phyloP scores from a whole-genome alignment of 2,329 filamentous ascomycete genomes.

The Botrytis tulipae region DNA sequence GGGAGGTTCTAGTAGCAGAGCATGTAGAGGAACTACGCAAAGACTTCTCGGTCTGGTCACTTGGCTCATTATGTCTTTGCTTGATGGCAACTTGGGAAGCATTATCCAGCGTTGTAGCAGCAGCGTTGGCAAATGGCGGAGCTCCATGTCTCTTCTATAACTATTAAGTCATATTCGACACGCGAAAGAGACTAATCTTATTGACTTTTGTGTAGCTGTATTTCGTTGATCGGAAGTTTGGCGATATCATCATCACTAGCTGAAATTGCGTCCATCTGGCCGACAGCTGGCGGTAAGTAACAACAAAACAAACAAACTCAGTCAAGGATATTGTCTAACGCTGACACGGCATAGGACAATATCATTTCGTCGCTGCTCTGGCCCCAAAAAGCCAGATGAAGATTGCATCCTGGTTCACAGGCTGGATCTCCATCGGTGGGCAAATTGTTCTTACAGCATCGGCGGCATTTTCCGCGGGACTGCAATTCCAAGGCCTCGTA shows the following conservation, averaged over 20 bases:
- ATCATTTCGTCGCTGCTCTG: slow-evolving; percentile 59
- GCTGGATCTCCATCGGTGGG: slow-evolving; percentile 48
- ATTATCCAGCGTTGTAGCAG: slow-evolving; percentile 43
- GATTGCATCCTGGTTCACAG: slow-evolving; percentile 44
- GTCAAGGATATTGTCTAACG: not conserved
- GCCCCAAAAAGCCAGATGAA: slow-evolving; percentile 43
- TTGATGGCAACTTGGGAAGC: slow-evolving; percentile 18
- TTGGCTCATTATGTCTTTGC: slow-evolving; percentile 40
- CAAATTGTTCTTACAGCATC: slow-evolving; percentile 48
- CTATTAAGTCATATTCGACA: slow-evolving; percentile 36
- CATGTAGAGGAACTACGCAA: slow-evolving; percentile 32
- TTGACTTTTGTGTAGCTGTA: slow-evolving; percentile 37
- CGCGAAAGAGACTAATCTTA: not conserved
- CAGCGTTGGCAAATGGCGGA: slow-evolving; percentile 46
- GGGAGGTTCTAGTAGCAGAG: not conserved
- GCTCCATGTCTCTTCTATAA: slow-evolving; percentile 49
- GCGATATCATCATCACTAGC: slow-evolving; percentile 43
- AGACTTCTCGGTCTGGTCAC: slow-evolving; percentile 45
- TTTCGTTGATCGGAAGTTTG: slow-evolving; percentile 44
- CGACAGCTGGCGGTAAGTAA: slow-evolving; percentile 35
- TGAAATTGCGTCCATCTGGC: slow-evolving; percentile 46
- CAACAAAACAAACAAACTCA: not conserved
- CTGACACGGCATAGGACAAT: slow-evolving; percentile 44
- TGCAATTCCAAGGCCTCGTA: slow-evolving; percentile 46
- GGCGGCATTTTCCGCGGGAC: slow-evolving; percentile 47